Evolutionary conservation across 2,329 filamentous ascomycete species (phyloP), one percentile per base, ranked within the genome.

Genomic region (Botrytis pseudocinerea): DNA sequence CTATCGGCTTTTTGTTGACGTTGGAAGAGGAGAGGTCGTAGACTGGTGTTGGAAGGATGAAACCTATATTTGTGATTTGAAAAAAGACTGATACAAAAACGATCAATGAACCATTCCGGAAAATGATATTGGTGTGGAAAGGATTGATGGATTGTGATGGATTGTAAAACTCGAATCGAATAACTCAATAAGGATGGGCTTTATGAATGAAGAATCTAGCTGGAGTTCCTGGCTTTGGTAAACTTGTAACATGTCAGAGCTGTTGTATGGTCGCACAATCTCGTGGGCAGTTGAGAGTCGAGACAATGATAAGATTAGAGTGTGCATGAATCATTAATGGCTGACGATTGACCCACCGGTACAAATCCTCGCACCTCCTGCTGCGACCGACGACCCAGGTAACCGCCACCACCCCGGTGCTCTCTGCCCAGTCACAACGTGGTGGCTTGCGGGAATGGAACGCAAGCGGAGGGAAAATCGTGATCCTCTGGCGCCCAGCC

Each of bases 361-460:
- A n/a, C 48, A 54, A 7, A 44, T 20, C 18, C 42, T 44, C 42
- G 3, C 32, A 38, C 7, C 38, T 38, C 38, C 38, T 38, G 7
- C 38, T 38, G 1, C 38, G 7, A 38, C 35, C 35, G n/a, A n/a
- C n/a, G n/a, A n/a, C n/a, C 5, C 38, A 38, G 38, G 7, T 38
- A 38, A 38, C 38, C 7, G 9, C 38, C 38, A 38, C 35, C 35
- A 8, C 38, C 7, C 38, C 6, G 8, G 38, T 38, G 7, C 6
- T 25, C 22, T 48, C 20, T 12, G 0, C 46, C 46, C 48, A 54
- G 48, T 54, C 48, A 54, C 7, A 61, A 40, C 40, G 60, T 62
- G 60, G 60, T 62, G 60, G 35, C 35, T n/a, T 62, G n/a, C 22
- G 60, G 32, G 38, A 62, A 62, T 62, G 32, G 38, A 62, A 62